phyloP scores from a whole-genome alignment of 2,329 filamentous ascomycete genomes.

The Nothophaeocryptopus gaeumannii region DNA sequence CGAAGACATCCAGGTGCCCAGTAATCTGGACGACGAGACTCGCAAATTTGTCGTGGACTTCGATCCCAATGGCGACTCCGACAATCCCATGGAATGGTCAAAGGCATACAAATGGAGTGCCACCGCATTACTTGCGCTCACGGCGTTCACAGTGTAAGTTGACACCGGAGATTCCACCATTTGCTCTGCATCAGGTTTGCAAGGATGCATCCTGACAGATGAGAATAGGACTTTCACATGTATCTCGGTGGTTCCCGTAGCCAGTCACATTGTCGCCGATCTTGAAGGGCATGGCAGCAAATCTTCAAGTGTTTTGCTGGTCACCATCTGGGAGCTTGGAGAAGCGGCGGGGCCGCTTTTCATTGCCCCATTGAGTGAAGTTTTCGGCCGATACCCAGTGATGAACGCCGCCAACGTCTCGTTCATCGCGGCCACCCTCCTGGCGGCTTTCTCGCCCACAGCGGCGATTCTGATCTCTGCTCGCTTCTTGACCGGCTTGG shows the following conservation, averaged over 20 bases:
- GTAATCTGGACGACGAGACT: constrained; percentile 11
- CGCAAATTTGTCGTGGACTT: constrained; percentile 42
- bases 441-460: constrained; percentile 40
- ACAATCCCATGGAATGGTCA: constrained; percentile 57
- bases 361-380: constrained; percentile 46
- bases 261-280: constrained; percentile 27
- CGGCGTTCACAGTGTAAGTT: constrained; percentile 56
- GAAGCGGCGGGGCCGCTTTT: constrained; percentile 47
- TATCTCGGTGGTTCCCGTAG: constrained; percentile 32
- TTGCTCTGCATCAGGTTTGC: background rate
- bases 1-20: background rate
- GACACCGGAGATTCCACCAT: background rate
- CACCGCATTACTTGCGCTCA: constrained; percentile 52
- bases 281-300: constrained; percentile 23
- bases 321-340: constrained; percentile 51
- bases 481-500: constrained; percentile 44
- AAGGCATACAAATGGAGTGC: constrained; percentile 50
- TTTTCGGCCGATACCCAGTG: constrained; percentile 41
- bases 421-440: constrained; percentile 44
- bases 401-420: constrained; percentile 42
- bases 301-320: constrained; percentile 38
- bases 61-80: constrained; percentile 44
- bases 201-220: background rate
- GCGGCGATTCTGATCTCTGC: constrained; percentile 42
- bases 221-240: constrained; percentile 31